Base-by-base conservation (phyloP, 208 protist genomes). In the Crithidia fasciculata region DNA sequence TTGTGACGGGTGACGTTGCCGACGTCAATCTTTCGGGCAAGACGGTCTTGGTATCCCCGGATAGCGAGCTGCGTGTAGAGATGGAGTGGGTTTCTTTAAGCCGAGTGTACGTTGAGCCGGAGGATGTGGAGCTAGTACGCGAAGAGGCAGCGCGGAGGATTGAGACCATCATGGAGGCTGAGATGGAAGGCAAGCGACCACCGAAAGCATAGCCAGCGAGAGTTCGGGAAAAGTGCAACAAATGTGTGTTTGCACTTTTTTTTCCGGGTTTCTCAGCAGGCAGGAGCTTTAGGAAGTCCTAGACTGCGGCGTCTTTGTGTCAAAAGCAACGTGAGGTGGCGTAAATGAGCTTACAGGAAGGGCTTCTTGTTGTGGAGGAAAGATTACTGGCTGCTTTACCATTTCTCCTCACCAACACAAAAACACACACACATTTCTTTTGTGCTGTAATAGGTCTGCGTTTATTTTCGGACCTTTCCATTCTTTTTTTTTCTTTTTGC, bases 1-100 rank as follows among this genome's bases (percentile, higher is more conserved):
- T 92, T 15, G 78, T 92, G 3, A 85, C 77, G 36, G 87, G 87
- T 8, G 73, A 79, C 54, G 85, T 92, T 68, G 59, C 88, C 15
- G 87, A 89, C 57, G 61, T 85, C 2, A 84, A 76, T 52, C 45
- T 76, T 8, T 43, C 44, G 8, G 83, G 74, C 9, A 61, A 61
- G 55, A 81, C 61, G 10, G 76, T 84, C 40, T 77, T 88, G 40
- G 73, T 92, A 13, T 85, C 79, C 36, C 83, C 86, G 56, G 86
- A 92, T 16, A 76, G 76, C 13, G 87, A 82, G 40, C 40, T 81
- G 16, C 40, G 68, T 50, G 67, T 80, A 8, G 71, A 70, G 0
- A 53, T 89, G 8, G 80, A 80, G 28, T 92, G 87, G 87, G 78
- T 89, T 1, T 50, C 55, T 41, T 28, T 88, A n/a, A 64, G 69